These are phyloP conservation scores for Plenodomus tracheiphilus DNA, from an alignment of 2,329 filamentous ascomycete species.

Conservation along the genomic window DNA sequence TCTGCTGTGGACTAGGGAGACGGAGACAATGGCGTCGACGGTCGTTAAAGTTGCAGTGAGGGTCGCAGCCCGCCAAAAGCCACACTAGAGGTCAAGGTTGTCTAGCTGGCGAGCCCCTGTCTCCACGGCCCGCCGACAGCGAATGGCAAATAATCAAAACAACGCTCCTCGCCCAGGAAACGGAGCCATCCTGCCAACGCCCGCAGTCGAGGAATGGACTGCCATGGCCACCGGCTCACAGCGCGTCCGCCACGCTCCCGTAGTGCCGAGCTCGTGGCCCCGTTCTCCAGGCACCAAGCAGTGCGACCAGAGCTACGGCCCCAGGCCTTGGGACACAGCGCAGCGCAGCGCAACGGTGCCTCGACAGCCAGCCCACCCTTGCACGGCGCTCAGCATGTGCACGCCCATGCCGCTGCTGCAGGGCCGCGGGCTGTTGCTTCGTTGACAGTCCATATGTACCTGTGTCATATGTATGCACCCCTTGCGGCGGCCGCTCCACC, in stretches of 20 bases:
- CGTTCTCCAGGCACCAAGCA: background rate
- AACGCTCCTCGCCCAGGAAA: constrained; percentile 20
- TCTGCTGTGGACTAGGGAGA: constrained; percentile 4
- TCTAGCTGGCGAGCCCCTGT: constrained; percentile 19
- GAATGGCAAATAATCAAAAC: constrained; percentile 21
- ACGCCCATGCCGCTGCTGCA: constrained; percentile 1
- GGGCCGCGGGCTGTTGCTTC: background rate
- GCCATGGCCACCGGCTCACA: no score
- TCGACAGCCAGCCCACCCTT: no score
- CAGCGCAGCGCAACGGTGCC: no score
- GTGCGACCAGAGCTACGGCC: constrained; percentile 6
- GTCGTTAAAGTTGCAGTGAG: constrained; percentile 17
- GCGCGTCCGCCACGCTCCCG: no score
- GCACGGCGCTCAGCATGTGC: constrained; percentile 7
- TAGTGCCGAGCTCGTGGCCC: constrained; percentile 2
- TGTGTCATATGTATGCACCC: background rate
- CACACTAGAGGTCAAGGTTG: constrained; percentile 16
- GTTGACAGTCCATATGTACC: no score
- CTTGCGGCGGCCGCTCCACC: background rate
- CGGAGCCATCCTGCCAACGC: constrained; percentile 11
- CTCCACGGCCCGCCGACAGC: constrained; percentile 3
- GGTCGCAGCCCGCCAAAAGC: constrained; percentile 20
- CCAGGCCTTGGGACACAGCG: background rate
- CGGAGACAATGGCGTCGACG: constrained; percentile 5
- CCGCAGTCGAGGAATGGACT: background rate